phyloP scores from a whole-genome alignment of 192 early-diverging fungal species.

The Phycomyces nitens region DNA sequence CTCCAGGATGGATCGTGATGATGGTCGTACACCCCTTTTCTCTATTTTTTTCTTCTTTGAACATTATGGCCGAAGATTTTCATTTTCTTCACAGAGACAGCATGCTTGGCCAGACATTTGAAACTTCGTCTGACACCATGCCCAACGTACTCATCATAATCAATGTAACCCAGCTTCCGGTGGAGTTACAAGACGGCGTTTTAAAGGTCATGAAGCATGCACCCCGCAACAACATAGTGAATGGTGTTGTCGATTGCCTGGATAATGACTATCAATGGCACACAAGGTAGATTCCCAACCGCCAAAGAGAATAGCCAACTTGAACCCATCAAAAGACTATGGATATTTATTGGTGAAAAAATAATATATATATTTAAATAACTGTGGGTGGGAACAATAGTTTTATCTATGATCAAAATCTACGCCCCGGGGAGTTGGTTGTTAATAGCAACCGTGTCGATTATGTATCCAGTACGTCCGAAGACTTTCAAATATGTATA shows the following conservation, averaged over 20 bases:
- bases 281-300: conserved; percentile 15
- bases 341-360: conserved; percentile 5
- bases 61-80: too few relatives aligned
- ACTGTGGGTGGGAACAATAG: conserved; percentile 1
- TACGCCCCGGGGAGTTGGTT: conserved; percentile 21
- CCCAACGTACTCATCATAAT: conserved; percentile 16
- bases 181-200: conserved; percentile 33
- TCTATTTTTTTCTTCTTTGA: too few relatives aligned
- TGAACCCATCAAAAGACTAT: not conserved
- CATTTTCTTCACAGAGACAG: too few relatives aligned
- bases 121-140: not conserved
- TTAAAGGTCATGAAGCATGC: conserved; percentile 19
- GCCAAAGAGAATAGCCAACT: not conserved
- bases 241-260: conserved; percentile 17
- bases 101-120: conserved; percentile 1
- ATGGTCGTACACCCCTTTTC: too few relatives aligned
- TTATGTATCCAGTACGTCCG: conserved; percentile 2
- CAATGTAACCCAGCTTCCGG: conserved; percentile 19
- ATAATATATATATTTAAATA: too few relatives aligned
- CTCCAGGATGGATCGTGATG: too few relatives aligned
- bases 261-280: conserved; percentile 18
- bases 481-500: conserved; percentile 41
- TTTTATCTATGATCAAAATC: conserved; percentile 31
- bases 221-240: conserved; percentile 27
- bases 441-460: conserved; percentile 13